Conservation (phyloP, 2,329 filamentous ascomycete species). For the Colletotrichum ledebouriae region DNA sequence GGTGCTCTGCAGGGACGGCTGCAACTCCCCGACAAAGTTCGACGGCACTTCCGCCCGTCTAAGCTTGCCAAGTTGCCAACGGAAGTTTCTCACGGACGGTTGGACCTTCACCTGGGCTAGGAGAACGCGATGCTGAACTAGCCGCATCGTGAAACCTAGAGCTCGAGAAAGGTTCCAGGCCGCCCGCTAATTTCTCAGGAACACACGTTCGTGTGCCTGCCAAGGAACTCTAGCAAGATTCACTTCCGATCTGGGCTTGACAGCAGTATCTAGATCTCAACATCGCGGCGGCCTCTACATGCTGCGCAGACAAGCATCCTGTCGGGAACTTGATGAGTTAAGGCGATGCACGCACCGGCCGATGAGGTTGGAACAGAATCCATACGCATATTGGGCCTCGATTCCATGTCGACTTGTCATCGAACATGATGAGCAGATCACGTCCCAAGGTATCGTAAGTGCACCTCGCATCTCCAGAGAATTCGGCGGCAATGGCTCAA, state of each 20-base stretch:
- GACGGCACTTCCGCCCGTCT: not conserved
- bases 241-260: too few species aligned
- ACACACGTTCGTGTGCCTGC: not conserved
- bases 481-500: not conserved
- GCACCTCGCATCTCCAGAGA: not conserved
- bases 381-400: too few species aligned
- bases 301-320: too few species aligned
- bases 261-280: too few species aligned
- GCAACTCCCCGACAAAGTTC: not conserved
- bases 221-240: too few species aligned
- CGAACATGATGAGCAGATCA: too few species aligned
- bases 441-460: not conserved
- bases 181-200: constrained; percentile 1
- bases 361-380: too few species aligned
- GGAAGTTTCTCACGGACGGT: not conserved
- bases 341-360: too few species aligned
- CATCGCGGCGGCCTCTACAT: too few species aligned
- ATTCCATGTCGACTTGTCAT: too few species aligned
- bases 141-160: constrained; percentile 9
- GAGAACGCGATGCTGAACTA: not conserved
- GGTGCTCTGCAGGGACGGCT: not conserved
- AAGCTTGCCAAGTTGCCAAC: not conserved
- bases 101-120: not conserved
- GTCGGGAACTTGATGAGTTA: too few species aligned
- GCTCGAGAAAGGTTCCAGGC: constrained; percentile 7